Evolutionary conservation across 495 filamentous ascomycete genomes (phyloP).

Genomic region (Bryoglossum gracile): DNA sequence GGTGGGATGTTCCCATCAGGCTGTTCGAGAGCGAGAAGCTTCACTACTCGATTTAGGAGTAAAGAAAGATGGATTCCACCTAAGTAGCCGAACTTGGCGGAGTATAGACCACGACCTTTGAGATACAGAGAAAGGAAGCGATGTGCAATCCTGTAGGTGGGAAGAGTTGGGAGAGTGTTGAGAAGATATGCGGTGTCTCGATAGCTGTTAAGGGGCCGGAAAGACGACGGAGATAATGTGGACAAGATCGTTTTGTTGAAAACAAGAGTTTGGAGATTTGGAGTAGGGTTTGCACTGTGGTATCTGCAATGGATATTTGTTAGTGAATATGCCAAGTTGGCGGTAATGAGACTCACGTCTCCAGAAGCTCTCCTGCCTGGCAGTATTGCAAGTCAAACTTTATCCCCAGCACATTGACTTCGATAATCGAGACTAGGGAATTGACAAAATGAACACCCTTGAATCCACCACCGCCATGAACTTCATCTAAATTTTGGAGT

Average conservation of each 20-base stretch:
- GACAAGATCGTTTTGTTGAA: slow-evolving; percentile 37
- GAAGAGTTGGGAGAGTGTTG: slow-evolving; percentile 43
- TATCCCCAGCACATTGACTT: slow-evolving; percentile 41
- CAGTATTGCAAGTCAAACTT: slow-evolving; percentile 55
- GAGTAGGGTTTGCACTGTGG: not conserved
- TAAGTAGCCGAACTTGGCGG: slow-evolving; percentile 50
- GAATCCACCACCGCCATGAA: slow-evolving; percentile 26
- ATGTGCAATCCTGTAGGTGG: slow-evolving; percentile 44
- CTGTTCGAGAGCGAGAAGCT: slow-evolving; percentile 30
- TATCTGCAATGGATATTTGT: slow-evolving; percentile 4
- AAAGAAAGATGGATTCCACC: slow-evolving; percentile 51
- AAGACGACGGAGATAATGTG: slow-evolving; percentile 36
- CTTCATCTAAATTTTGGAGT: slow-evolving; percentile 30
- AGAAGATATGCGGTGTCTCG: slow-evolving; percentile 48
- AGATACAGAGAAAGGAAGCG: slow-evolving; percentile 49
- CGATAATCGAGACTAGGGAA: slow-evolving; percentile 47
- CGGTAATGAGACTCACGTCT: slow-evolving; percentile 22
- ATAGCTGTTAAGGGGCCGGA: slow-evolving; percentile 47
- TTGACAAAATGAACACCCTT: slow-evolving; percentile 44
- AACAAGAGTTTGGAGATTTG: not conserved
- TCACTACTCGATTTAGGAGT: slow-evolving; percentile 45
- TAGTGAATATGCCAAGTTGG: not conserved
- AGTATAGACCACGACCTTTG: slow-evolving; percentile 46
- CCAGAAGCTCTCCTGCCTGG: slow-evolving; percentile 39
- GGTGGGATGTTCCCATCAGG: slow-evolving; percentile 22